Evolutionary conservation across 768 basidiomycete species (phyloP), one percentile per base, ranked within the genome.

Genomic region (Russula lepida): DNA sequence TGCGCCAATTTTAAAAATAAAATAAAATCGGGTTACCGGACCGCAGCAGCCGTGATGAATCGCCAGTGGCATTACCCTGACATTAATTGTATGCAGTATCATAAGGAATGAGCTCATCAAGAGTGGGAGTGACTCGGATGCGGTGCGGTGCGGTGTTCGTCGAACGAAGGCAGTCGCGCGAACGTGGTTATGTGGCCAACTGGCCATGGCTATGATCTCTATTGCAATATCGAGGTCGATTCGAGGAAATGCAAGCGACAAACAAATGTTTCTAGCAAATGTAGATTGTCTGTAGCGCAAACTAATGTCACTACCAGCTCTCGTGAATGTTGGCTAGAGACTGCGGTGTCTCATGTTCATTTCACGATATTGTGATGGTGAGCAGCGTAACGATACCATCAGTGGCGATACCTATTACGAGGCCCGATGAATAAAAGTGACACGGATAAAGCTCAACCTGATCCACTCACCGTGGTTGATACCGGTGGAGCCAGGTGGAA

Each of bases 51-150:
- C n/a, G n/a, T n/a, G n/a, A n/a, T n/a, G n/a, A n/a, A n/a, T n/a
- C n/a, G n/a, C n/a, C n/a, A n/a, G n/a, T n/a, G n/a, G n/a, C n/a
- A n/a, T n/a, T n/a, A n/a, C 13, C 35, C 35, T 5, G 35, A 13
- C 13, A 13, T 1, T n/a, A n/a, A 35, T 15, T 12, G 33, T 33
- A 33, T 35, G 0, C 5, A 15, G 2, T 1, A 5, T 35, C 35
- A 35, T 33, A 15, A 3, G 94, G 21, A 97, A 78, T 19, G 84
- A 82, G 67, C 84, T 85, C 94, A 98, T 98, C 75, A 99, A 99
- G 39, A 99, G 76, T 6, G 97, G 97, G 3, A 89, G 74, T 4
- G 81, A 77, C 66, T 94, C 86, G 46, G 86, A 74, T 13, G 69
- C 73, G 4, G 71, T 71, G 25, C 83, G 67, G 53, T n/a, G n/a